Evolutionary conservation across 768 basidiomycete species (phyloP).

Genomic region (Rossbeevera mucosa): DNA sequence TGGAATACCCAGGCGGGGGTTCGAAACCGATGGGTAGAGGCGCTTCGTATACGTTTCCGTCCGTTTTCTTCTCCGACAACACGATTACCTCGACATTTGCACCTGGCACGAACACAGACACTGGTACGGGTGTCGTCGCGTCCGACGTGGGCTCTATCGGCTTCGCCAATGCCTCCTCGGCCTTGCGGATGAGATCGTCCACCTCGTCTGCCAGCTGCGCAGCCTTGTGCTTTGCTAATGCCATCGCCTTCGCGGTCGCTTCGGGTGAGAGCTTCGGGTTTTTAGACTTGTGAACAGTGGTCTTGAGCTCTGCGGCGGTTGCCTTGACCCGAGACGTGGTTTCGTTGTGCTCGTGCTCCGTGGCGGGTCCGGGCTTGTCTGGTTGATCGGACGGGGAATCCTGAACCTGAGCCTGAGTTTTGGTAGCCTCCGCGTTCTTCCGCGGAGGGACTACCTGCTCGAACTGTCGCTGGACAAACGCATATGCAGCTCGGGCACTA

Average conservation of each 20-base stretch:
- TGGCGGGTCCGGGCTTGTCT: conserved; percentile 16
- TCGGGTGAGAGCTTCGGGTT: conserved; percentile 24
- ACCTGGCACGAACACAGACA: not conserved
- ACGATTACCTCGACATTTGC: conserved; percentile 25
- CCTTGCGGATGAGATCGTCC: conserved; percentile 61
- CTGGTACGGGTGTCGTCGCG: conserved; percentile 13
- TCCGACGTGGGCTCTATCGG: conserved; percentile 27
- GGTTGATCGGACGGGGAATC: conserved; percentile 10
- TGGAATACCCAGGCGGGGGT: conserved; percentile 83
- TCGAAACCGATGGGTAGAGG: conserved; percentile 92
- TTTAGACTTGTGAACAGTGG: conserved; percentile 38
- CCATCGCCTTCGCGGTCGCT: conserved; percentile 34
- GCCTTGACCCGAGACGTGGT: conserved; percentile 43
- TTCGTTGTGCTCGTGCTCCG: conserved; percentile 35
- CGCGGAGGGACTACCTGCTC: conserved; percentile 32
- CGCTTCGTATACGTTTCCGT: conserved; percentile 46
- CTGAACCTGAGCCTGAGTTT: conserved; percentile 18
- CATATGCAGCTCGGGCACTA: conserved; percentile 44
- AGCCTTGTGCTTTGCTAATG: conserved; percentile 42
- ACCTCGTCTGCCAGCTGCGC: conserved; percentile 59
- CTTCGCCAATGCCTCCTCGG: conserved; percentile 66
- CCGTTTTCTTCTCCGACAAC: conserved; percentile 22
- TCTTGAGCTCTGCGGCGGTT: conserved; percentile 43
- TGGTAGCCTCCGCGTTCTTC: conserved; percentile 19
- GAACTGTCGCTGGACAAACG: conserved; percentile 45